A percentile compares a stretch with the other conserved stretches of the same genome.
Conservation (phyloP, 306 rosid genomes). For the Carpinus viminea region DNA sequence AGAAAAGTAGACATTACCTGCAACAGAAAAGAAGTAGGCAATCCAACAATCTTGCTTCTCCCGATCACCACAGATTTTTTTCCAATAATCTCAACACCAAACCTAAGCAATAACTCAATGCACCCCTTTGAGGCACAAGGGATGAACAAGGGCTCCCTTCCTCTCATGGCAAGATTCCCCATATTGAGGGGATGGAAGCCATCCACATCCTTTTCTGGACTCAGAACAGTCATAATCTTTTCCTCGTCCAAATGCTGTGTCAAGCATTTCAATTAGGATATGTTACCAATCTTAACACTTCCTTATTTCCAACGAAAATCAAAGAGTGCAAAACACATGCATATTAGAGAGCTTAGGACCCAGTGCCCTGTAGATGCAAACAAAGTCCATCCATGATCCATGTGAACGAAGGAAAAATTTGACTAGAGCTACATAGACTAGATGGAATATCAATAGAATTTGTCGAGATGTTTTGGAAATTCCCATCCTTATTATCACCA, state of each 20-base stretch:
- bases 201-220: constrained; percentile 35
- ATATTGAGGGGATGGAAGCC: constrained; percentile 38
- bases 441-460: background rate
- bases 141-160: constrained; percentile 31
- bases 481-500: background rate
- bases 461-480: background rate
- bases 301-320: background rate
- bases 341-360: background rate
- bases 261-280: background rate
- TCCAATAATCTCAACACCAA: constrained; percentile 22
- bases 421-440: background rate
- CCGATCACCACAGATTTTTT: constrained; percentile 30
- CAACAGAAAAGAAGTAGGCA: constrained; percentile 34
- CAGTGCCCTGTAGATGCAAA: constrained; percentile 1
- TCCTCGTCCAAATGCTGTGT: constrained; percentile 34
- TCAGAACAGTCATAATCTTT: constrained; percentile 17
- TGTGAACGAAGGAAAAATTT: background rate
- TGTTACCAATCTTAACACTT: background rate
- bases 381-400: background rate
- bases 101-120: constrained; percentile 32
- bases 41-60: constrained; percentile 34
- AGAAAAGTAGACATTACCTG: constrained; percentile 40
- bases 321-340: background rate
- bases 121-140: constrained; percentile 37
- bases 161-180: constrained; percentile 38